Evolutionary conservation across 805 yeast genomes (phyloP), one percentile per base, ranked within the genome.

Genomic region (Kodamaea restingae): DNA sequence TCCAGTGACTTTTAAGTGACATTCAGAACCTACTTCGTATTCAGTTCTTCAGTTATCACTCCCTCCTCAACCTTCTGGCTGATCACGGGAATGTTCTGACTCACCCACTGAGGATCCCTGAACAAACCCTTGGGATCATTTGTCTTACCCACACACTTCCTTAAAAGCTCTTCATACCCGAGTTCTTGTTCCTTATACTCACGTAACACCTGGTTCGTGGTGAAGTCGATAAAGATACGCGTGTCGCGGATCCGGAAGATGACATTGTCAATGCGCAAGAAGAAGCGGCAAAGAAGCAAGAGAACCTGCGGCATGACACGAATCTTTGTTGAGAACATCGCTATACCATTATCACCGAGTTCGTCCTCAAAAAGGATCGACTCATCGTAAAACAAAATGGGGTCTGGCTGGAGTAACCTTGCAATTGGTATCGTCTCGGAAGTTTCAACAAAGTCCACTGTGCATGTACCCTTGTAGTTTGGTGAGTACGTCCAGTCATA

Each of bases 401-500:
- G 95, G 52, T 88, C 96, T 5, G 83, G 88, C 42, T 71, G 67
- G 25, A 77, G 67, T 28, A 93, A 68, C 54, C 81, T 79, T 10
- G 79, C 78, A 14, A 86, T 50, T 0, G 98, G 98, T 9, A 91
- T 76, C 22, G 52, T 4, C 17, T 55, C 54, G 9, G 46, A 38
- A 3, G 61, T 51, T 2, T 43, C 25, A 3, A 10, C 12, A 36
- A 66, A 60, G 7, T 44, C 37, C 10, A 60, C 41, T 4, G 51
- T 50, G 7, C 67, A 40, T 0, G 81, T 71, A 0, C 98, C 98
- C 43, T 68, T 71, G 58, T 91, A 93, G 34, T 70, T 61, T 0
- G 95, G 80, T 0, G 96, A 76, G 57, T 93, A 93, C 0, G 98
- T 91, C 99, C 99, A 93, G 65, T 93, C 98, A 56, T 79, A 93